Evolutionary conservation across 163 green algal genomes (phyloP).

Genomic region (Scenedesmus sp.): DNA sequence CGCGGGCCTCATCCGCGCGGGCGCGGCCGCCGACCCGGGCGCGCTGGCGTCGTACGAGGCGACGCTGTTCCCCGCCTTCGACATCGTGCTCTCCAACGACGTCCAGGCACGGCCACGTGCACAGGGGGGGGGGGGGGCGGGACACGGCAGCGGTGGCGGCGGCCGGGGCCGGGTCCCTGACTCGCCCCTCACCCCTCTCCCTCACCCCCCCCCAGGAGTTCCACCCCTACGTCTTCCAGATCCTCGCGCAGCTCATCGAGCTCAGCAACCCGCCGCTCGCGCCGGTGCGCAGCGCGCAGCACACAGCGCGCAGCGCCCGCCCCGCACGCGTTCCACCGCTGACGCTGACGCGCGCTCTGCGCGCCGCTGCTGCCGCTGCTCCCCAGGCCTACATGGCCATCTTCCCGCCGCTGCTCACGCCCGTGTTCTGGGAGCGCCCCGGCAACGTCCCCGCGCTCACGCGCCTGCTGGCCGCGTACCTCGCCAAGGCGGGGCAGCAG

Average conservation of each 20-base stretch:
- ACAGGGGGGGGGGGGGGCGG: no score
- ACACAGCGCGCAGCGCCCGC: background rate
- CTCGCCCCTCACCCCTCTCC: no score
- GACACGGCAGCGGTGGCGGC: no score
- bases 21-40: constrained; percentile 30
- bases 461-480: constrained; percentile 92
- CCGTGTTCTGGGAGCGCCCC: constrained; percentile 89
- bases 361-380: constrained; percentile 42
- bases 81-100: constrained; percentile 83
- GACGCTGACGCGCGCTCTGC: background rate
- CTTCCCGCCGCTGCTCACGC: constrained; percentile 88
- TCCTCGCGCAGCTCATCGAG: constrained; percentile 90
- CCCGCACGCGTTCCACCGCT: background rate
- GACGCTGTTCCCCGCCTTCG: constrained; percentile 93
- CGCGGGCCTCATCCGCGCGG: constrained; percentile 76
- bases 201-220: constrained; percentile 86
- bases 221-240: constrained; percentile 98
- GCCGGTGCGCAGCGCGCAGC: constrained; percentile 19
- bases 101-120: constrained; percentile 74
- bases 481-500: constrained; percentile 82
- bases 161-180: no score
- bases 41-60: constrained; percentile 78
- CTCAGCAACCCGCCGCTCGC: constrained; percentile 62
- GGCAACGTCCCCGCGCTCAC: constrained; percentile 96
- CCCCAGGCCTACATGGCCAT: constrained; percentile 81